A percentile compares a stretch with the other conserved stretches of the same genome.
These are phyloP conservation scores for Abrus pulchellus DNA, from an alignment of 306 rosid species.

Conservation along the genomic window DNA sequence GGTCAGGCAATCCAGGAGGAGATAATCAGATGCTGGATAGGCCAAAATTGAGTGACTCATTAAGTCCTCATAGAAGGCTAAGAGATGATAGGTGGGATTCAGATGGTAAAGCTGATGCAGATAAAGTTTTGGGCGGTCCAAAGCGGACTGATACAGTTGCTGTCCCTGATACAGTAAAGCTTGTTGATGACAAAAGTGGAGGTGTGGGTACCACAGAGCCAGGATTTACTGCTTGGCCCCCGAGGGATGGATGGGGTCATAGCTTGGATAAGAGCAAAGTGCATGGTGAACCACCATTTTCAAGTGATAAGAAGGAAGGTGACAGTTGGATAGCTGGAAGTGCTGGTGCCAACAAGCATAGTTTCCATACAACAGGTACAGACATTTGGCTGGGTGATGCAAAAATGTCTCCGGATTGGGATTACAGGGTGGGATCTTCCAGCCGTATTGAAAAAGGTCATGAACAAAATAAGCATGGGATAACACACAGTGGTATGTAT, in stretches of 20 bases:
- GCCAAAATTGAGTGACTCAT: slow-evolving; percentile 60
- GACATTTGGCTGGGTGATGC: slow-evolving; percentile 84
- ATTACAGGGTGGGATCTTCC: slow-evolving; percentile 65
- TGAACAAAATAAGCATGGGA: slow-evolving; percentile 54
- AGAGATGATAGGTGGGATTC: slow-evolving; percentile 67
- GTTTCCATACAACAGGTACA: slow-evolving; percentile 59
- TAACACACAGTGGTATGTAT: slow-evolving; percentile 54
- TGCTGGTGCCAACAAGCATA: slow-evolving; percentile 50
- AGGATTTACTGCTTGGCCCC: slow-evolving; percentile 61
- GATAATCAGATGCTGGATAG: slow-evolving; percentile 62
- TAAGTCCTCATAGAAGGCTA: slow-evolving; percentile 78
- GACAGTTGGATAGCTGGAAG: slow-evolving; percentile 61
- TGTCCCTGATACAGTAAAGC: slow-evolving; percentile 58
- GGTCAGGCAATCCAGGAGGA: slow-evolving; percentile 64
- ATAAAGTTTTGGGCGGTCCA: slow-evolving; percentile 58
- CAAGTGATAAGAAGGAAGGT: slow-evolving; percentile 68
- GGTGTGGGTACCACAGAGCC: slow-evolving; percentile 55
- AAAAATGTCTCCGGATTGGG: slow-evolving; percentile 96
- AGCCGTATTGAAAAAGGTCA: slow-evolving; percentile 63
- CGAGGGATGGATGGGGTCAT: slow-evolving; percentile 60
- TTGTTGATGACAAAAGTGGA: slow-evolving; percentile 61
- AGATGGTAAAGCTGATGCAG: slow-evolving; percentile 55
- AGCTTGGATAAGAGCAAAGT: slow-evolving; percentile 60
- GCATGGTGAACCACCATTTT: slow-evolving; percentile 52
- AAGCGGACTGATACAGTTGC: slow-evolving; percentile 57